Evolutionary conservation across 1,139 yeast species (phyloP).

Genomic region (Eremothecium cymbalariae): DNA sequence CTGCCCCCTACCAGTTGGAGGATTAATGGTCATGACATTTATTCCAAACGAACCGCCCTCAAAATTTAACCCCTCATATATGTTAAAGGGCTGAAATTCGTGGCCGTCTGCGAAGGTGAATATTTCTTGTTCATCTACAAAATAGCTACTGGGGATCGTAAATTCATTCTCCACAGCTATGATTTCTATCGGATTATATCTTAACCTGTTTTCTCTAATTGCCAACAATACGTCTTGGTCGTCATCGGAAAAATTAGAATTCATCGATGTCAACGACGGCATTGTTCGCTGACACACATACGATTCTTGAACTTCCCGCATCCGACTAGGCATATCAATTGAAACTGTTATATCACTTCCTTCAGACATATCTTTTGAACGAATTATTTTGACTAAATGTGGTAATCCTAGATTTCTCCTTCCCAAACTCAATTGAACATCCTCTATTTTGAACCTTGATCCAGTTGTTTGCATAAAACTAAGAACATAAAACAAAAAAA

Average conservation of each 20-base stretch:
- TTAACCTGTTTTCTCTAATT: conserved; percentile 1
- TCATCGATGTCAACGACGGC: conserved; percentile 2
- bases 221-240: conserved; percentile 1
- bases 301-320: conserved; percentile 1
- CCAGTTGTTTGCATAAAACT: no score
- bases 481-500: no score
- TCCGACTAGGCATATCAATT: conserved; percentile 1
- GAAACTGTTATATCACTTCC: conserved; percentile 1
- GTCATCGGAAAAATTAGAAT: conserved; percentile 2
- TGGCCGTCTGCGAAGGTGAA: conserved; percentile 1
- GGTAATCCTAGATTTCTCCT: conserved; percentile 1
- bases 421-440: no score
- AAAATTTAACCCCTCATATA: no score
- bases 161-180: conserved; percentile 4
- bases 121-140: conserved; percentile 3
- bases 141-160: conserved; percentile 3
- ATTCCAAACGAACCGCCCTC: no score
- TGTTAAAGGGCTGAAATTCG: conserved; percentile 3
- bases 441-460: no score
- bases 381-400: conserved; percentile 4
- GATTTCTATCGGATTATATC: conserved; percentile 1
- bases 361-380: neutral
- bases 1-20: no score
- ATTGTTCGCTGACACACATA: neutral
- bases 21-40: no score